These are phyloP conservation scores for Pulveroboletus sp. DNA, from an alignment of 768 basidiomycete genomes.

Conservation along the genomic window DNA sequence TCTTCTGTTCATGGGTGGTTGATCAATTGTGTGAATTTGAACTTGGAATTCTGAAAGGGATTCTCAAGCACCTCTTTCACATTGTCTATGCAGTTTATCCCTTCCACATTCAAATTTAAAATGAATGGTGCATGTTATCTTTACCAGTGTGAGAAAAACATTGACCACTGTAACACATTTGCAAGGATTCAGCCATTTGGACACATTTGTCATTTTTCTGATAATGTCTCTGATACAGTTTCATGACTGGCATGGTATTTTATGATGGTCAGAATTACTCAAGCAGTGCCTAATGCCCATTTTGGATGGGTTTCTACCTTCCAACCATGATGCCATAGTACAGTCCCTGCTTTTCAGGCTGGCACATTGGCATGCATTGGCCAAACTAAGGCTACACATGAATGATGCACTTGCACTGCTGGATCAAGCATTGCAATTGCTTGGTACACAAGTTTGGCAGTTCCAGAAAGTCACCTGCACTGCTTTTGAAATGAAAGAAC, in stretches of 20 bases:
- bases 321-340: neutral
- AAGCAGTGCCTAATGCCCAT: too few relatives aligned
- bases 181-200: neutral
- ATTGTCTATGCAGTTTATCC: neutral
- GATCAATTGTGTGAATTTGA: neutral
- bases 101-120: neutral
- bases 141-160: too few relatives aligned
- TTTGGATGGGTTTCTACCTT: too few relatives aligned
- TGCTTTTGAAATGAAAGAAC: neutral
- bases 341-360: neutral
- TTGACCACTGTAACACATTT: neutral
- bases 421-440: neutral
- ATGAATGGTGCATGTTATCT: too few relatives aligned
- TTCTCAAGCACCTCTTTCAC: neutral
- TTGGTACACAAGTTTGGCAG: neutral
- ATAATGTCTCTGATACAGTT: neutral
- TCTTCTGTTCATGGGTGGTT: neutral
- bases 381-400: too few relatives aligned
- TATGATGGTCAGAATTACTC: too few relatives aligned
- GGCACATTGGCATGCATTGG: too few relatives aligned
- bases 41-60: neutral
- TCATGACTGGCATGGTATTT: too few relatives aligned
- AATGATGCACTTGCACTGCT: neutral
- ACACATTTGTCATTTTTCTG: neutral
- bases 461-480: neutral